Evolutionary conservation across 2,329 filamentous ascomycete genomes (phyloP).

Genomic region (Fusarium nodosum): DNA sequence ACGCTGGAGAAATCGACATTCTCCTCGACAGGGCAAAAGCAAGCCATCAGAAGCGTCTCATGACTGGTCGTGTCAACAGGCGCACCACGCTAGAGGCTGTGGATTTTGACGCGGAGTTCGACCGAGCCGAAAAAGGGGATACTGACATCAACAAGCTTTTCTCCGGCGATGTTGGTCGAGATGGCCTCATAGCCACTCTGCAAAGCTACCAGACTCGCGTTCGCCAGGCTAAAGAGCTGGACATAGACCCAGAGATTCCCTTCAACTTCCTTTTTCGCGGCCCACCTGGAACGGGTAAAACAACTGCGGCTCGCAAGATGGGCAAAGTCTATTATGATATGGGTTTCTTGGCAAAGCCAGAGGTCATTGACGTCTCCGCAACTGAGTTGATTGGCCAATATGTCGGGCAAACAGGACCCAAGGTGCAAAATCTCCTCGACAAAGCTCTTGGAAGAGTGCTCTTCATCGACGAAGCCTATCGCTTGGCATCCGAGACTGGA

Average conservation of each 20-base stretch:
- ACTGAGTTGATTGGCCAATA: slow-evolving; percentile 78
- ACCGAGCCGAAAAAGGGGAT: slow-evolving; percentile 56
- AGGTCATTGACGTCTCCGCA: slow-evolving; percentile 76
- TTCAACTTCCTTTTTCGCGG: slow-evolving; percentile 79
- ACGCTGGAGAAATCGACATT: slow-evolving; percentile 79
- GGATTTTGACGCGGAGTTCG: slow-evolving; percentile 77
- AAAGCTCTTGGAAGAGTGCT: slow-evolving; percentile 74
- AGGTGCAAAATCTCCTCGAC: slow-evolving; percentile 70
- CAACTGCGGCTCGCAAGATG: slow-evolving; percentile 79
- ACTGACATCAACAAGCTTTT: slow-evolving; percentile 69
- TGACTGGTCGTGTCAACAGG: slow-evolving; percentile 35
- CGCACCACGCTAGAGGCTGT: slow-evolving; percentile 80
- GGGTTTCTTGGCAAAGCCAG: slow-evolving; percentile 71
- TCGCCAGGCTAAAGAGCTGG: slow-evolving; percentile 42
- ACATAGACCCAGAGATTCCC: slow-evolving; percentile 62
- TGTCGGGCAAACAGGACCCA: slow-evolving; percentile 77
- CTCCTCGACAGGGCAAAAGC: slow-evolving; percentile 41
- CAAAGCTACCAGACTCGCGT: slow-evolving; percentile 67
- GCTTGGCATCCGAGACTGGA: slow-evolving; percentile 59
- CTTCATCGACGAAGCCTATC: slow-evolving; percentile 80
- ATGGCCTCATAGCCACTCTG: slow-evolving; percentile 66
- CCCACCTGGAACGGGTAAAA: slow-evolving; percentile 78
- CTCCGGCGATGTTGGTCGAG: slow-evolving; percentile 69
- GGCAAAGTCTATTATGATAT: slow-evolving; percentile 82
- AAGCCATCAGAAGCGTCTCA: slow-evolving; percentile 44